Evolutionary conservation across 2,329 filamentous ascomycete species (phyloP), one percentile per base, ranked within the genome.

Genomic region (Neoscytalidium dimidiatum): DNA sequence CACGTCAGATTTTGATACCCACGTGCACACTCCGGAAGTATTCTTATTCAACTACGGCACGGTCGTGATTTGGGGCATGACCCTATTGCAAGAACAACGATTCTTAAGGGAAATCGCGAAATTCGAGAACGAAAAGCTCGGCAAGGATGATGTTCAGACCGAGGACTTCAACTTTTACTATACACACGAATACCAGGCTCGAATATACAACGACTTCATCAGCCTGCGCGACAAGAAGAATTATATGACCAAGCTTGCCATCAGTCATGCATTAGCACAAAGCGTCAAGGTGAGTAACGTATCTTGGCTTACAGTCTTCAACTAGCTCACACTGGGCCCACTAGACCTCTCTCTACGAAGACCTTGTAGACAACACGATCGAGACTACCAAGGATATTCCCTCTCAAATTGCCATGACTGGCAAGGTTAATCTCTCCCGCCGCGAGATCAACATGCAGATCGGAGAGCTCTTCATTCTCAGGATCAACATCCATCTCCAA

Each of bases 161-260:
- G 95, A 99, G 78, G 92, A 94, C 73, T 99, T 99, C 84, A 99
- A 99, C 77, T 99, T 98, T 78, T 99, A 99, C 82, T 98, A 99
- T 81, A 98, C 95, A 3, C 87, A 91, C 72, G 94, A 98, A 75
- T 99, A 99, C 77, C 96, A 99, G 79, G 92, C 95, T 23, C 90
- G 95, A 60, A 99, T 99, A 77, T 99, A 99, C 85, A 99, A 99
- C 79, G 95, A 99, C 79, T 99, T 99, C 73, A 99, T 99, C 78
- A 95, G 92, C 2, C 80, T 99, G 67, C 86, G 94, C 56, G 94
- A 98, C 72, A 97, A 96, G 79, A 89, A 89, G 73, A 97, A 96
- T 78, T 96, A 98, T 81, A 98, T 98, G 95, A 96, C 91, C 70
- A 98, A 98, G 81, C 83, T 98, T 41, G 93, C 94, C 64, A 98